Percentiles rank a stretch among this genome's conserved stretches.
Evolutionary conservation across 352 stramenopile species (phyloP).

Genomic region (Pelagophyceae sp.): DNA sequence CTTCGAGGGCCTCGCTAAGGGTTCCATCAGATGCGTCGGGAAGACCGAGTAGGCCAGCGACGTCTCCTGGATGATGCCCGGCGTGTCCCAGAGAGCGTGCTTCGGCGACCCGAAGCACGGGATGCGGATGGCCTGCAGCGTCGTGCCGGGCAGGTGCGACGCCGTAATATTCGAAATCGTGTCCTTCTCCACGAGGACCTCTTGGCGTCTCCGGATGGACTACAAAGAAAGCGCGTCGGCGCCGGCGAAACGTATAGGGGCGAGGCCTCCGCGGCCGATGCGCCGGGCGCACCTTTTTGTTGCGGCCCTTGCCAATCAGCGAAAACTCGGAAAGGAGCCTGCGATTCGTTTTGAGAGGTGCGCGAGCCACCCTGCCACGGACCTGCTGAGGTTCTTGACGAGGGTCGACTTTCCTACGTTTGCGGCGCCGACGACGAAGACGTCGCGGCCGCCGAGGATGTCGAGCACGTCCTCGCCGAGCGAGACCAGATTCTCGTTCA

Average conservation of each 20-base stretch:
- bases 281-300: no score
- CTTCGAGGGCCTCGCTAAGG: neutral
- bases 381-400: neutral
- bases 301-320: no score
- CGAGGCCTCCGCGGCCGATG: no score
- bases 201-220: neutral
- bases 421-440: constrained; percentile 1
- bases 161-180: neutral
- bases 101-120: neutral
- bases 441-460: neutral
- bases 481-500: neutral
- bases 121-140: neutral
- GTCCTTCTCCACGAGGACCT: neutral
- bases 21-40: neutral
- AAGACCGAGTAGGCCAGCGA: neutral
- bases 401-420: neutral
- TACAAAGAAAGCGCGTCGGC: no score
- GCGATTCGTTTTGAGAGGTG: no score
- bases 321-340: no score
- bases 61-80: neutral
- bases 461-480: neutral
- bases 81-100: neutral
- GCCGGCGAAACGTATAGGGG: no score
- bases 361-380: neutral
- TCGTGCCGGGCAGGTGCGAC: neutral